Evolutionary conservation across 23 red algal species (phyloP), one percentile per base, ranked within the genome.

Genomic region (Cyanidioschyzon merolae): DNA sequence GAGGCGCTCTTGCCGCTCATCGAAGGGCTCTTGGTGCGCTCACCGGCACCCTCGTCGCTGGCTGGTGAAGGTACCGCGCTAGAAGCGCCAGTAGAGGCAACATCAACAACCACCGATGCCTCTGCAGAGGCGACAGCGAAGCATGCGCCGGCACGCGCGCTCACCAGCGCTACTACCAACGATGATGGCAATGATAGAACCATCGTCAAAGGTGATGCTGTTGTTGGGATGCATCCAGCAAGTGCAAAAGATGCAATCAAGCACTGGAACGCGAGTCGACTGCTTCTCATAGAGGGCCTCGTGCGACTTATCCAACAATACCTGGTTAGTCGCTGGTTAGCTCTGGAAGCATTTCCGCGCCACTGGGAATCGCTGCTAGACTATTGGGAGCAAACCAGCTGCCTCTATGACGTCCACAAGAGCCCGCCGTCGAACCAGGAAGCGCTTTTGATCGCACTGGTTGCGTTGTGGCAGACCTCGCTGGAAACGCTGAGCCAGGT

Each of bases 191-290:
- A 57, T 57, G 50, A 24, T 57, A 57, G 50, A 16, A 32, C 30
- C 16, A 15, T 27, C 63, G n/a, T 71, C 63, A 27, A 71, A 7
- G 63, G 30, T 3, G 63, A 71, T 27, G 16, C 12, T 7, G 30
- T 27, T 7, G 63, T 71, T 7, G 16, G 12, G 29, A 7, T 27
- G 29, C 16, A 27, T 15, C 63, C 21, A 12, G 21, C 12, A 27
- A 25, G 63, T 27, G 50, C 12, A 12, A 57, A 12, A 24, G n/a
- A n/a, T n/a, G n/a, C 63, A 27, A 27, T 27, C 63, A 71, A 71
- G 63, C 63, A 71, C 2, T 71, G 63, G 63, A 35, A 71, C 7
- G 63, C 21, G 63, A 71, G n/a, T 25, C 63, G 63, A 3, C 7
- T 71, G 63, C 29, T 71, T 7, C 63, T 71, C 12, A 7, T 71